phyloP scores from a whole-genome alignment of 2,329 filamentous ascomycete genomes.

The Leptographium flavum region DNA sequence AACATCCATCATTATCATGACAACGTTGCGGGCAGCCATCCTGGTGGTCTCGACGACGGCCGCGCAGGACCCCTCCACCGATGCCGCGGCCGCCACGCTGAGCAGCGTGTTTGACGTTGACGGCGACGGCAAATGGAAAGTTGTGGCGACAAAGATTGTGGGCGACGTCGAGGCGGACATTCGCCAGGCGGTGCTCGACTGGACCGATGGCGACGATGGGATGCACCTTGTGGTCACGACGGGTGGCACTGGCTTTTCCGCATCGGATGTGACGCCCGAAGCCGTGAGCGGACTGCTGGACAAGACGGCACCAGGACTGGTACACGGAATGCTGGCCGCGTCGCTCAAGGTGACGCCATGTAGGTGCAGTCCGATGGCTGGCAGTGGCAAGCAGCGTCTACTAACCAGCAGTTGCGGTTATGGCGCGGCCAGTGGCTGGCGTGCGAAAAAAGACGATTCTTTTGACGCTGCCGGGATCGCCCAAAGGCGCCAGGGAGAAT shows the following conservation, averaged over 20 bases:
- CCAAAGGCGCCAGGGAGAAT: conserved; percentile 91
- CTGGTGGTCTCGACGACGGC: conserved; percentile 88
- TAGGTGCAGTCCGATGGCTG: conserved; percentile 27
- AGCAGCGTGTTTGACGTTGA: conserved; percentile 53
- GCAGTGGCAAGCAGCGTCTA: neutral
- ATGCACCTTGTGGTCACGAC: conserved; percentile 75
- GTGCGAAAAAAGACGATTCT: conserved; percentile 71
- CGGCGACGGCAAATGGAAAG: conserved; percentile 56
- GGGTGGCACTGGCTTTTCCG: conserved; percentile 85
- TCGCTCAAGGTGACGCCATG: conserved; percentile 82
- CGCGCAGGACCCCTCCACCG: conserved; percentile 60
- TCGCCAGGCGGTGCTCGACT: conserved; percentile 54
- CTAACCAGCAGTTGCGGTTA: conserved; percentile 62
- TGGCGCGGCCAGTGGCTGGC: conserved; percentile 87
- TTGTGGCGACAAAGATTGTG: conserved; percentile 59
- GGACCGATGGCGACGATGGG: conserved; percentile 48
- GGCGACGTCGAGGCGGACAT: conserved; percentile 63
- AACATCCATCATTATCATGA: conserved; percentile 17
- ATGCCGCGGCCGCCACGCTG: conserved; percentile 56
- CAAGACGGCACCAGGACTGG: conserved; percentile 73
- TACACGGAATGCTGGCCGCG: conserved; percentile 86
- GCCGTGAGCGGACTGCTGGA: conserved; percentile 69
- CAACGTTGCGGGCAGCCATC: conserved; percentile 54
- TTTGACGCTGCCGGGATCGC: conserved; percentile 82
- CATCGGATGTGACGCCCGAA: conserved; percentile 79